Evolutionary conservation across 768 basidiomycete species (phyloP).

Genomic region (Lentinula edodes): DNA sequence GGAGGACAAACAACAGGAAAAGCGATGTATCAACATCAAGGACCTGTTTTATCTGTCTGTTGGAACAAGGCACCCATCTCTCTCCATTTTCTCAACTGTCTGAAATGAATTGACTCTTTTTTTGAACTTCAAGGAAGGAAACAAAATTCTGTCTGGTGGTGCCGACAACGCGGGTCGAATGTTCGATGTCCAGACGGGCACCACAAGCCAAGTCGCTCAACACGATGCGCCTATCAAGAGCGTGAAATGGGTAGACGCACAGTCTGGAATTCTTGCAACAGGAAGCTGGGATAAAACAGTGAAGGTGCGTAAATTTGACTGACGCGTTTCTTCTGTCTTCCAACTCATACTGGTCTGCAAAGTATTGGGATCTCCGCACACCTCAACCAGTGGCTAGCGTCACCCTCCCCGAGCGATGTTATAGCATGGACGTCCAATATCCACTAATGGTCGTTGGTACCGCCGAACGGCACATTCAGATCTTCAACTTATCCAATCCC

Average conservation of each 20-base stretch:
- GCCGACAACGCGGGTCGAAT: slow-evolving; percentile 94
- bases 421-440: slow-evolving; percentile 77
- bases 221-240: slow-evolving; percentile 88
- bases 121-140: slow-evolving; percentile 60
- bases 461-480: slow-evolving; percentile 87
- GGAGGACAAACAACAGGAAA: slow-evolving; percentile 81
- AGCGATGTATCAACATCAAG: slow-evolving; percentile 88
- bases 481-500: slow-evolving; percentile 83
- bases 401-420: slow-evolving; percentile 85
- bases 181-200: slow-evolving; percentile 85
- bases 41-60: slow-evolving; percentile 79
- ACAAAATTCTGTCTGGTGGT: slow-evolving; percentile 87
- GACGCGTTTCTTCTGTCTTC: not conserved
- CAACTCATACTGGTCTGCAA: slow-evolving; percentile 5
- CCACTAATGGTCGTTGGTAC: slow-evolving; percentile 90
- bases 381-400: slow-evolving; percentile 74
- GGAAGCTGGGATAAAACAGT: slow-evolving; percentile 98
- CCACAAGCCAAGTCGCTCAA: slow-evolving; percentile 76
- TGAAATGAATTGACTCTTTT: not conserved
- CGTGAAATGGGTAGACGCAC: slow-evolving; percentile 76
- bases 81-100: not conserved
- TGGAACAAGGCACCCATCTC: slow-evolving; percentile 76
- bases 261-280: slow-evolving; percentile 76
- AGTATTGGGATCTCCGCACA: slow-evolving; percentile 93
- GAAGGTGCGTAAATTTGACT: slow-evolving; percentile 50